Evolutionary conservation across 2,329 filamentous ascomycete species (phyloP).

Genomic region (Zasmidium citrigriseum): DNA sequence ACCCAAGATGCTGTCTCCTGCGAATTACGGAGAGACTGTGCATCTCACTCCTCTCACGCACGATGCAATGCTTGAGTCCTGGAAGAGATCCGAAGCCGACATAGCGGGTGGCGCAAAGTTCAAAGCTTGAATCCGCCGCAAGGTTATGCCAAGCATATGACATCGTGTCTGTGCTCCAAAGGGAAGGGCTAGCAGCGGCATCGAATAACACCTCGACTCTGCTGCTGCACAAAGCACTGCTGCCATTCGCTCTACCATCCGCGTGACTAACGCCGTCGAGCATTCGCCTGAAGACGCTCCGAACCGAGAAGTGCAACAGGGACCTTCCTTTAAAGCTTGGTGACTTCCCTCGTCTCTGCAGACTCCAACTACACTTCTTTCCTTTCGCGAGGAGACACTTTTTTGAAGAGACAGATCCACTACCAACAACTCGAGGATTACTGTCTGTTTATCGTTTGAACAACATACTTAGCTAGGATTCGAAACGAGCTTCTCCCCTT

Average conservation of each 20-base stretch:
- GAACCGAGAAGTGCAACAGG: not conserved
- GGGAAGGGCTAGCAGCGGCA: not conserved
- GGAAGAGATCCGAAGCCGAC: no score
- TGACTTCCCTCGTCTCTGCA: not conserved
- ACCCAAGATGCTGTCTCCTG: not conserved
- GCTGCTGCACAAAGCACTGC: not conserved
- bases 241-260: not conserved
- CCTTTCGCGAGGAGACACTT: not conserved
- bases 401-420: not conserved
- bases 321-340: not conserved
- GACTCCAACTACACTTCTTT: not conserved
- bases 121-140: no score
- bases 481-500: not conserved
- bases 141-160: not conserved
- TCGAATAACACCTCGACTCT: not conserved
- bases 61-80: no score
- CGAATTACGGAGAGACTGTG: not conserved
- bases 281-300: not conserved
- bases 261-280: not conserved
- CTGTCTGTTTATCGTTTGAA: not conserved
- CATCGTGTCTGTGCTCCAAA: not conserved
- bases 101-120: not conserved
- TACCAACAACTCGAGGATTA: not conserved
- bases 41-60: no score
- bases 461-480: not conserved